Conservation (phyloP, 345 rosid species). For the Syzygium aromaticum region DNA sequence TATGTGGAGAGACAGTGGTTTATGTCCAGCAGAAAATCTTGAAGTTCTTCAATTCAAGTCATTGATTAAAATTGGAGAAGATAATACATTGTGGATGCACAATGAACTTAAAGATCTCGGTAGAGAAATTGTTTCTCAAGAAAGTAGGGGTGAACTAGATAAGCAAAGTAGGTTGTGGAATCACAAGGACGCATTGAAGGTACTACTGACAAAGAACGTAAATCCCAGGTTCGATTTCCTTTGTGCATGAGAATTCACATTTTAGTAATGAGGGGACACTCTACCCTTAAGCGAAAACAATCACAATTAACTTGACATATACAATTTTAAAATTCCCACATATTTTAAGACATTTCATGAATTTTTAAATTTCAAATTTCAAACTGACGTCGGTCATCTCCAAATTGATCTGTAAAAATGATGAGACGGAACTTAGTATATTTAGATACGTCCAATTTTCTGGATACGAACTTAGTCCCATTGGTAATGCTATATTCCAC, state of each 20-base stretch:
- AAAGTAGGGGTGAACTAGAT: not conserved
- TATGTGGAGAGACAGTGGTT: not conserved
- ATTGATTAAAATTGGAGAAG: not conserved
- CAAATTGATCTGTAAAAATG: no score
- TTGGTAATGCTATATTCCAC: no score
- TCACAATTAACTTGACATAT: not conserved
- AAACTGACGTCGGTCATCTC: not conserved
- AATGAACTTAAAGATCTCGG: not conserved
- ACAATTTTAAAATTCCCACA: fast-evolving
- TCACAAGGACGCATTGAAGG: not conserved
- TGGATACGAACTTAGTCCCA: no score
- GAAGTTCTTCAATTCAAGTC: not conserved
- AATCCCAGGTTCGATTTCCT: not conserved
- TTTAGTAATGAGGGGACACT: not conserved
- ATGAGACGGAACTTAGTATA: no score
- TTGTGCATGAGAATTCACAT: not conserved
- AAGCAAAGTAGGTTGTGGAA: not conserved
- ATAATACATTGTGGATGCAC: not conserved
- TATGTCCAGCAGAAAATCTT: not conserved
- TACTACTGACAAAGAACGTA: not conserved
- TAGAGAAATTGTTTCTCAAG: not conserved
- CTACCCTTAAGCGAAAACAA: not conserved
- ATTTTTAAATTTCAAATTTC: not conserved
- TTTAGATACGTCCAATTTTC: no score
- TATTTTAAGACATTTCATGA: not conserved